A percentile compares a stretch with the other conserved stretches of the same genome.
phyloP scores from a whole-genome alignment of 495 filamentous ascomycete genomes.

The Amorphotheca resinae region DNA sequence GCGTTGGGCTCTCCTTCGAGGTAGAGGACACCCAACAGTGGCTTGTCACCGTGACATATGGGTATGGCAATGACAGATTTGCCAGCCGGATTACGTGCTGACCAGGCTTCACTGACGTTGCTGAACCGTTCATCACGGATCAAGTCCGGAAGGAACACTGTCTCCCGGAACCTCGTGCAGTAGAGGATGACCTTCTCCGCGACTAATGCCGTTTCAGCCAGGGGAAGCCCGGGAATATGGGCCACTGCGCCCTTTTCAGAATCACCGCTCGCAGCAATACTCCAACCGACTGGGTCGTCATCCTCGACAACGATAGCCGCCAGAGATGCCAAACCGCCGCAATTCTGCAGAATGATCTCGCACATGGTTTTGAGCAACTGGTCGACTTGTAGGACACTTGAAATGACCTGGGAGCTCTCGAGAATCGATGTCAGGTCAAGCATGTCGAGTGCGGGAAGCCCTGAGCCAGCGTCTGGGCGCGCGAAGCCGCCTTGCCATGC shows the following conservation, averaged over 20 bases:
- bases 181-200: slow-evolving; percentile 72
- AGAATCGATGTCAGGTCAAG: slow-evolving; percentile 81
- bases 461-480: slow-evolving; percentile 31
- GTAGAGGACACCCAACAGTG: slow-evolving; percentile 71
- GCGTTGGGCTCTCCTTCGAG: slow-evolving; percentile 74
- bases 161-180: slow-evolving; percentile 70
- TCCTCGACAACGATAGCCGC: slow-evolving; percentile 70
- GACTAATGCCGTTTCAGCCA: slow-evolving; percentile 49
- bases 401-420: slow-evolving; percentile 80
- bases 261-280: slow-evolving; percentile 65
- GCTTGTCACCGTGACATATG: slow-evolving; percentile 63
- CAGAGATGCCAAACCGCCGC: slow-evolving; percentile 63
- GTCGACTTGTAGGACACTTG: slow-evolving; percentile 76
- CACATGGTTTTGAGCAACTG: slow-evolving; percentile 79
- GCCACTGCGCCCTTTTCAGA: slow-evolving; percentile 51
- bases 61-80: slow-evolving; percentile 77
- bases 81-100: slow-evolving; percentile 52
- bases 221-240: slow-evolving; percentile 49
- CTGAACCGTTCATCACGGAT: slow-evolving; percentile 78
- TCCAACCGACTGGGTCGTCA: slow-evolving; percentile 51
- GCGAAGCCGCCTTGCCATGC: slow-evolving; percentile 44
- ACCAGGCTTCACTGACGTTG: slow-evolving; percentile 61
- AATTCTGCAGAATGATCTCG: slow-evolving; percentile 77
- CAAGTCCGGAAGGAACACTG: slow-evolving; percentile 72
- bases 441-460: slow-evolving; percentile 56